phyloP scores from a whole-genome alignment of 768 basidiomycete species.

The Thelephora aurantiotincta region DNA sequence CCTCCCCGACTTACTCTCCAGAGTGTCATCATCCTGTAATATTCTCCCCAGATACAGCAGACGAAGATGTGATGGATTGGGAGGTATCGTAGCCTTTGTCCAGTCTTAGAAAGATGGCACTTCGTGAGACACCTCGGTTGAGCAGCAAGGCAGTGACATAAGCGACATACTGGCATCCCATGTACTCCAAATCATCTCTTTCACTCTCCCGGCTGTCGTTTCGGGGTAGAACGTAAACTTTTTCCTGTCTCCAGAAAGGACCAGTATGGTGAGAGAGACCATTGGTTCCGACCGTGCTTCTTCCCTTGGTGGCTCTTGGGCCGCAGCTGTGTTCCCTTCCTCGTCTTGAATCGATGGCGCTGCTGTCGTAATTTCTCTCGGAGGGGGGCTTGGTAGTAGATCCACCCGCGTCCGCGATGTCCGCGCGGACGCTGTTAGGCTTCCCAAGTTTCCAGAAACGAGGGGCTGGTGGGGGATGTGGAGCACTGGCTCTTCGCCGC shows the following conservation, averaged over 20 bases:
- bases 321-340: neutral
- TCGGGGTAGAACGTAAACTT: slow-evolving; percentile 67
- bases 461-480: neutral
- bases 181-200: slow-evolving; percentile 73
- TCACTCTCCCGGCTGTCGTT: slow-evolving; percentile 62
- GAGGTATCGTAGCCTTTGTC: slow-evolving; percentile 46
- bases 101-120: too few species aligned
- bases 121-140: slow-evolving; percentile 44
- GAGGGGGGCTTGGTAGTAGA: neutral
- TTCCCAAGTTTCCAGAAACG: slow-evolving; percentile 9
- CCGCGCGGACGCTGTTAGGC: slow-evolving; percentile 28
- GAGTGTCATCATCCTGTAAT: slow-evolving; percentile 72
- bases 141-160: slow-evolving; percentile 1
- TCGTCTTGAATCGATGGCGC: neutral
- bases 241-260: slow-evolving; percentile 53
- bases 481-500: neutral
- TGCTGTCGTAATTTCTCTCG: too few species aligned
- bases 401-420: slow-evolving; percentile 43
- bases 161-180: slow-evolving; percentile 24
- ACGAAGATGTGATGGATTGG: slow-evolving; percentile 62
- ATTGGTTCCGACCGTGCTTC: slow-evolving; percentile 46
- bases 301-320: slow-evolving; percentile 1
- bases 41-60: slow-evolving; percentile 68
- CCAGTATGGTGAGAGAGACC: slow-evolving; percentile 53
- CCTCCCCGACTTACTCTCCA: slow-evolving; percentile 34